Evolutionary conservation across 2,329 filamentous ascomycete species (phyloP).

Genomic region (Monosporascus sp.): DNA sequence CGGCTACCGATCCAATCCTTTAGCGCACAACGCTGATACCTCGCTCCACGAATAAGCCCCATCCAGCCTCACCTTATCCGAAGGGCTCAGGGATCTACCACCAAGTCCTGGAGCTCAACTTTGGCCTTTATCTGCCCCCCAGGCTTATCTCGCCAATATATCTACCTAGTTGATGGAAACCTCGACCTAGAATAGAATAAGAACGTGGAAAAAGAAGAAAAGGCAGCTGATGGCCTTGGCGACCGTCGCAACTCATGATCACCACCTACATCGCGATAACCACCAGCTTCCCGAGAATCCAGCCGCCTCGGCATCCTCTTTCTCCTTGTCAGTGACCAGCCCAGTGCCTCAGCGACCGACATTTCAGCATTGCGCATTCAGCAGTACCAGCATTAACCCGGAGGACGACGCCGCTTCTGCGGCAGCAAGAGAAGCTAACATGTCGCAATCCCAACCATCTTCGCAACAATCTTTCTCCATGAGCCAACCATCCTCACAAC

Average conservation of each 20-base stretch:
- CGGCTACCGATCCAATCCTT: too few species aligned
- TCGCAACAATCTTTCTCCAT: conserved; percentile 54
- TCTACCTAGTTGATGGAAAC: not conserved
- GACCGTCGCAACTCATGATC: conserved; percentile 27
- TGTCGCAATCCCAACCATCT: conserved; percentile 44
- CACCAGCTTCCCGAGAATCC: conserved; percentile 2
- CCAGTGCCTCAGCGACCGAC: conserved; percentile 4
- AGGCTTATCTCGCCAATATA: not conserved
- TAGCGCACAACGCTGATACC: too few species aligned
- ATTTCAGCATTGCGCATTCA: conserved; percentile 1
- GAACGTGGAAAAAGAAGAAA: not conserved
- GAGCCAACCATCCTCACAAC: conserved; percentile 47
- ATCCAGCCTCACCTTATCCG: too few species aligned
- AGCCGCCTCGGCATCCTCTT: conserved; percentile 1
- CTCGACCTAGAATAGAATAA: not conserved
- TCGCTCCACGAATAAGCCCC: too few species aligned
- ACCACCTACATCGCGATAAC: conserved; percentile 2
- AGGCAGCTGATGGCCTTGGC: conserved; percentile 33
- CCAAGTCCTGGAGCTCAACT: too few species aligned
- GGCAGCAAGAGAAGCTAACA: conserved; percentile 27
- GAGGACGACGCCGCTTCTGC: conserved; percentile 12
- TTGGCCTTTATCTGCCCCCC: not conserved
- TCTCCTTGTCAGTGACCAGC: conserved; percentile 7
- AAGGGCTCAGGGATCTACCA: too few species aligned
- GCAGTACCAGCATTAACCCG: conserved; percentile 14